Conservation (phyloP, 306 rosid genomes). For the Fragaria nilgerrensis region DNA sequence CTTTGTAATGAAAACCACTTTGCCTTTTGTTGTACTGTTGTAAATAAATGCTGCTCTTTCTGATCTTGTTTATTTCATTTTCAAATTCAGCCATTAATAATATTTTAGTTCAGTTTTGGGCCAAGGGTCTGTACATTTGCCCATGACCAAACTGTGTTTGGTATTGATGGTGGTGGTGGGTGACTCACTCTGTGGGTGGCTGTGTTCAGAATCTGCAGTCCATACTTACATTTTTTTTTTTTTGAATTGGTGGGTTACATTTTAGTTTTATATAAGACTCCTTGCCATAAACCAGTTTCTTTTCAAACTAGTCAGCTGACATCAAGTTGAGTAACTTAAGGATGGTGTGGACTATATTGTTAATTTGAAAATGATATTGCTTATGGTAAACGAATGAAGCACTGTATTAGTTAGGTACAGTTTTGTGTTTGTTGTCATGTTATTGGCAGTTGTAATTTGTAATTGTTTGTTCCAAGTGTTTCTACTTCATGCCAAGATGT, state of each 20-base stretch:
- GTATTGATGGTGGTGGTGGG: background rate
- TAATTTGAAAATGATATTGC: conserved; percentile 2
- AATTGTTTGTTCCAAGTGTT: conserved; percentile 2
- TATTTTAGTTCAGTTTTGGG: no score
- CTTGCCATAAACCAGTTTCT: background rate
- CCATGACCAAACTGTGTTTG: background rate
- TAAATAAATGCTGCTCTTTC: no score
- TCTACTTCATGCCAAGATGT: conserved; percentile 2
- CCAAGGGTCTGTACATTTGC: background rate
- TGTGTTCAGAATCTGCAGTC: background rate
- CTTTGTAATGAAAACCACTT: no score
- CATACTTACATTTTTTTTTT: background rate
- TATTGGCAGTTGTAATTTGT: background rate
- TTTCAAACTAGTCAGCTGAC: background rate
- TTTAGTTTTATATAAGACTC: background rate
- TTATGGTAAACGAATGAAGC: background rate
- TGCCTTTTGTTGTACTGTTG: no score
- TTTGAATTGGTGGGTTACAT: background rate
- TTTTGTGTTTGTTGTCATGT: background rate
- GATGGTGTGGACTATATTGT: background rate
- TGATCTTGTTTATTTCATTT: no score
- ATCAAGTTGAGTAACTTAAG: background rate
- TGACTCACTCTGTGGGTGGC: background rate
- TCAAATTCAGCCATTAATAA: no score
- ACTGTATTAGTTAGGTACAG: background rate